Conservation (phyloP, 2,329 filamentous ascomycete genomes). For the Alternaria atra region DNA sequence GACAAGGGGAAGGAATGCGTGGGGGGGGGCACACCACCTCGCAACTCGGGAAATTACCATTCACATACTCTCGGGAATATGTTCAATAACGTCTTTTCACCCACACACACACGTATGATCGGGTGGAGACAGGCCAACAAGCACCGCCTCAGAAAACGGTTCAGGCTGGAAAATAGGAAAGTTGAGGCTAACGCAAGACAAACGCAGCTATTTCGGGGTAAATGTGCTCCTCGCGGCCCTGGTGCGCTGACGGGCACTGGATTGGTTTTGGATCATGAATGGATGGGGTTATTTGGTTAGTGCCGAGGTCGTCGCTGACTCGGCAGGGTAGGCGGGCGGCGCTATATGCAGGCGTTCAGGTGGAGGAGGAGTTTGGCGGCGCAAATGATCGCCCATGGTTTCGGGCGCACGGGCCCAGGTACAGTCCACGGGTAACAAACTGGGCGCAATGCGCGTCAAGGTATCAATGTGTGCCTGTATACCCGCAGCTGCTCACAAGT, state of each 20-base stretch:
- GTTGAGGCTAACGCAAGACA: conserved; percentile 41
- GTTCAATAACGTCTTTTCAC: conserved; percentile 1
- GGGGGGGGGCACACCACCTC: not conserved
- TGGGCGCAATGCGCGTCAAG: not conserved
- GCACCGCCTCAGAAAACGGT: no score
- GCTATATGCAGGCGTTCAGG: not conserved
- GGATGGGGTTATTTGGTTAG: no score
- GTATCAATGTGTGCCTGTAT: not conserved
- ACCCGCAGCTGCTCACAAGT: not conserved
- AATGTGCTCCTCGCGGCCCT: conserved; percentile 53
- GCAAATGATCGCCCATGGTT: not conserved
- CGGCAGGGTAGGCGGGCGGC: not conserved
- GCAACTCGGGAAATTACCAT: not conserved
- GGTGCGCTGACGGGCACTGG: conserved; percentile 35
- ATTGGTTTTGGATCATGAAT: not conserved
- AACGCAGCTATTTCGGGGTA: conserved; percentile 51
- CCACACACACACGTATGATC: conserved; percentile 11
- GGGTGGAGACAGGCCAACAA: not conserved
- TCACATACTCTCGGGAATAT: not conserved
- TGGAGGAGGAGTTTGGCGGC: conserved; percentile 1
- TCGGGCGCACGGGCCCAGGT: not conserved
- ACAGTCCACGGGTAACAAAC: not conserved
- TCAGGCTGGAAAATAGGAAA: not conserved
- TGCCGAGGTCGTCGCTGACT: no score
- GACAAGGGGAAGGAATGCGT: not conserved